phyloP scores from a whole-genome alignment of 169 alveolate genomes.

The Eimeria sp. region DNA sequence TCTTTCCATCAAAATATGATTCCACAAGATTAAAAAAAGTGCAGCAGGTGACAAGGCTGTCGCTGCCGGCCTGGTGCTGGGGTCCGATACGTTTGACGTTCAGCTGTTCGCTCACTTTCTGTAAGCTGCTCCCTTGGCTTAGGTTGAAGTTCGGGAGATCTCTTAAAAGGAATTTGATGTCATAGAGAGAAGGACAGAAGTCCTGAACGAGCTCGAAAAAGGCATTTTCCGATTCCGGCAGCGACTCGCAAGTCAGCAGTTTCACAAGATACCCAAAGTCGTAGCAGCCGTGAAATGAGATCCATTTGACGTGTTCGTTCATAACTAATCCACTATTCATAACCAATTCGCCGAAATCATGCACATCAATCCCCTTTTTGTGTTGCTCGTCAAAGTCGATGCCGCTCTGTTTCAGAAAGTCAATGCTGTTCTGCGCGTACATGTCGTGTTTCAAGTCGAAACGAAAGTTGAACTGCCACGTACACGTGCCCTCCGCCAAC shows the following conservation, averaged over 20 bases:
- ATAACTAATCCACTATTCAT: slow-evolving; percentile 97
- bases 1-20: slow-evolving; percentile 90
- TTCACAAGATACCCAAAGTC: slow-evolving; percentile 98
- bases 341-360: slow-evolving; percentile 97
- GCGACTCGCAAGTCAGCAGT: slow-evolving; percentile 93
- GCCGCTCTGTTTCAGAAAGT: slow-evolving; percentile 97
- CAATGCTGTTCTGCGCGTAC: slow-evolving; percentile 96
- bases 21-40: slow-evolving; percentile 96
- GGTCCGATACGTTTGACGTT: slow-evolving; percentile 97
- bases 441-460: slow-evolving; percentile 95
- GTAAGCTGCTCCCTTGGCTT: slow-evolving; percentile 84
- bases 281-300: slow-evolving; percentile 98
- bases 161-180: slow-evolving; percentile 95
- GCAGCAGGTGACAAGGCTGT: slow-evolving; percentile 97
- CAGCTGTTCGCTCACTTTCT: slow-evolving; percentile 87
- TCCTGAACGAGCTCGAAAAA: slow-evolving; percentile 94
- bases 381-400: slow-evolving; percentile 97
- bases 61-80: slow-evolving; percentile 99
- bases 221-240: slow-evolving; percentile 97
- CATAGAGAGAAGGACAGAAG: slow-evolving; percentile 98
- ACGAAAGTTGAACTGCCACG: slow-evolving; percentile 99
- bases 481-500: slow-evolving; percentile 94
- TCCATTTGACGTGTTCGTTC: slow-evolving; percentile 98
- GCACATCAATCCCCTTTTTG: slow-evolving; percentile 95
- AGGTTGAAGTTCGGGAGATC: slow-evolving; percentile 88